These are phyloP conservation scores for Acer negundo DNA, from an alignment of 345 rosid genomes.

Conservation along the genomic window DNA sequence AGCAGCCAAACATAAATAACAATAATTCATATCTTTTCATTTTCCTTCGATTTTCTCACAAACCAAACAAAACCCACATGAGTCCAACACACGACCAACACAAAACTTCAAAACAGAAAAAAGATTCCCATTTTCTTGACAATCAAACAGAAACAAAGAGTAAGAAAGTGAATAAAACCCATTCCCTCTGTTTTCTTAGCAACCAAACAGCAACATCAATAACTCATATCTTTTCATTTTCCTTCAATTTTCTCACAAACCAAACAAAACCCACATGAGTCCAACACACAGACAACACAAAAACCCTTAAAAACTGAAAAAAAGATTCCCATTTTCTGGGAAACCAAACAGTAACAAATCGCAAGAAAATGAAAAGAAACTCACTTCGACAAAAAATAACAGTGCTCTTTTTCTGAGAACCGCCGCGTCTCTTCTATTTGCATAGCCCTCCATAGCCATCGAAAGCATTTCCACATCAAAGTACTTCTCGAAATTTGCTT, in stretches of 20 bases:
- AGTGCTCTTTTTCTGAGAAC: not conserved
- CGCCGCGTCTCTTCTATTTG: not conserved
- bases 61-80: not conserved
- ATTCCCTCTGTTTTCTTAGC: not conserved
- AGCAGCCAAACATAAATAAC: not conserved
- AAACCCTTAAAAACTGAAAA: not conserved
- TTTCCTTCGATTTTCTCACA: not conserved
- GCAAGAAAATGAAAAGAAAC: not conserved
- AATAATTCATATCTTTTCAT: not conserved
- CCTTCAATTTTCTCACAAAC: not conserved
- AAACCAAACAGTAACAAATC: not conserved
- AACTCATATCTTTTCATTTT: not conserved
- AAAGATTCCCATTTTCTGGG: not conserved
- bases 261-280: not conserved
- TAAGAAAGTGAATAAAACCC: not conserved
- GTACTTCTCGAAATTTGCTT: not conserved
- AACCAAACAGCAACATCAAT: not conserved
- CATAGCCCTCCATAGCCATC: slow-evolving; percentile 14
- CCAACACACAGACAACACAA: not conserved
- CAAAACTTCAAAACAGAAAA: not conserved
- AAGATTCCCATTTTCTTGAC: not conserved
- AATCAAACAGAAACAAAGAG: not conserved
- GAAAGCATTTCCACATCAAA: not conserved
- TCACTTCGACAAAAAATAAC: not conserved
- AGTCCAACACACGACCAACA: not conserved